Evolutionary conservation across 192 early-diverging fungal genomes (phyloP).

Genomic region (Rhizophagus clarus): DNA sequence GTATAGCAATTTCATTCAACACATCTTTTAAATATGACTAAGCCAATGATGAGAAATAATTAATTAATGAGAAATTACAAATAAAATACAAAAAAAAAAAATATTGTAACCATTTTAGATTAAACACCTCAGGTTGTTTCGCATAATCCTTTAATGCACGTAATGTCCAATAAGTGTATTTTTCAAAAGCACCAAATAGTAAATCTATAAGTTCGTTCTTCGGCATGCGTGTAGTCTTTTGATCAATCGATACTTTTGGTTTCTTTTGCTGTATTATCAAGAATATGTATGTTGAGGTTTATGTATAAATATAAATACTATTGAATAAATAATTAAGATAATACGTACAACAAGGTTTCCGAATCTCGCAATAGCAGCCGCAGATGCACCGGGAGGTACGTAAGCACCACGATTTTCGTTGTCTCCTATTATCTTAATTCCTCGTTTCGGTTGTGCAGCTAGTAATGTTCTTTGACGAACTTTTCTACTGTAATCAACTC

Average conservation of each 20-base stretch:
- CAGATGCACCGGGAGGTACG: slow-evolving; percentile 45
- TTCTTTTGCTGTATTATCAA: slow-evolving; percentile 48
- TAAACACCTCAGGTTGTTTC: slow-evolving; percentile 68
- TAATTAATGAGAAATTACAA: background rate
- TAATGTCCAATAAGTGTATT: slow-evolving; percentile 82
- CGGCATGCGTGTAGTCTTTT: slow-evolving; percentile 85
- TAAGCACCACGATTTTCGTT: slow-evolving; percentile 22
- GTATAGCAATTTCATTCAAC: slow-evolving; percentile 72
- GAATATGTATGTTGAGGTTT: background rate
- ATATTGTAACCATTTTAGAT: slow-evolving; percentile 1
- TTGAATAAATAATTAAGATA: background rate
- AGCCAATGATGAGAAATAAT: slow-evolving; percentile 4
- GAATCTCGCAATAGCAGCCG: slow-evolving; percentile 38
- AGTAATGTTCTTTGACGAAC: slow-evolving; percentile 15
- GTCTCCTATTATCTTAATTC: slow-evolving; percentile 20
- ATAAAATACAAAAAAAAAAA: background rate
- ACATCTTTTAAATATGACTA: slow-evolving; percentile 82
- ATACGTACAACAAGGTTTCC: slow-evolving; percentile 35
- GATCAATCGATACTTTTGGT: slow-evolving; percentile 52
- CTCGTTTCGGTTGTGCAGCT: slow-evolving; percentile 11
- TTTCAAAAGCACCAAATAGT: slow-evolving; percentile 80
- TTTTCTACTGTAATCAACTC: slow-evolving; percentile 14
- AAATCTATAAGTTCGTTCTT: slow-evolving; percentile 81
- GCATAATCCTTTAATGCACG: slow-evolving; percentile 81
- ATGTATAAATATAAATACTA: background rate